Evolutionary conservation across 331 rosid genomes (phyloP), one percentile per base, ranked within the genome.

Genomic region (Malus hybrid): DNA sequence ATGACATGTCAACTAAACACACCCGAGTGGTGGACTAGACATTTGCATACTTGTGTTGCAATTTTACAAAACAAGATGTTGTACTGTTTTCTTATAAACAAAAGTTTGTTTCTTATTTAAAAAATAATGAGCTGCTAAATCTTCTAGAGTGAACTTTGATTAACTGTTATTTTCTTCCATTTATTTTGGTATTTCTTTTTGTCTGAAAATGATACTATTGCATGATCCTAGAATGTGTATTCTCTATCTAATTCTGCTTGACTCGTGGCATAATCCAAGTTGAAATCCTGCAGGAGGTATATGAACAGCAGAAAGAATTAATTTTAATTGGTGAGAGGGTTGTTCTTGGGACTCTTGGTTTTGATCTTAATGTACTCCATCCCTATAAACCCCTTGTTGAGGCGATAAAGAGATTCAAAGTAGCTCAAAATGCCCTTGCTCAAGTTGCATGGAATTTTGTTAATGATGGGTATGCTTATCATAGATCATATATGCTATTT

Each of bases 391-490:
- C 99, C 76, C 99, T 94, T 63, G 99, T 91, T 22, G 99, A 94
- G 83, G 99, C 99, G 60, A 94, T 94, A 83, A 94, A 92, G 89
- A 94, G 90, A 88, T 91, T 94, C 83, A 87, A 92, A 87, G 97
- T 94, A 75, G 97, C 97, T 84, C 97, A 94, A 86, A 88, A 90
- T 80, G 96, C 98, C 80, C 93, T 94, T 77, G 98, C 98, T 70
- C 98, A 94, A 86, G 98, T 94, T 84, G 98, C 98, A 11, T 91
- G 98, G 97, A 94, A 94, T 79, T 94, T 94, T 82, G 97, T 94
- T 72, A 94, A 94, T 78, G 98, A 94, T 79, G 98, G 98, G 98
- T 94, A 94, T 81, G 84, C 66, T 30, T 82, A 68, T 67, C 63
- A 55, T 66, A 68, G 79, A 61, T 76, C 53, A 32, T 82, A 76